Evolutionary conservation across 2,329 filamentous ascomycete species (phyloP), one percentile per base, ranked within the genome.

Genomic region (Stylonectria norvegica): DNA sequence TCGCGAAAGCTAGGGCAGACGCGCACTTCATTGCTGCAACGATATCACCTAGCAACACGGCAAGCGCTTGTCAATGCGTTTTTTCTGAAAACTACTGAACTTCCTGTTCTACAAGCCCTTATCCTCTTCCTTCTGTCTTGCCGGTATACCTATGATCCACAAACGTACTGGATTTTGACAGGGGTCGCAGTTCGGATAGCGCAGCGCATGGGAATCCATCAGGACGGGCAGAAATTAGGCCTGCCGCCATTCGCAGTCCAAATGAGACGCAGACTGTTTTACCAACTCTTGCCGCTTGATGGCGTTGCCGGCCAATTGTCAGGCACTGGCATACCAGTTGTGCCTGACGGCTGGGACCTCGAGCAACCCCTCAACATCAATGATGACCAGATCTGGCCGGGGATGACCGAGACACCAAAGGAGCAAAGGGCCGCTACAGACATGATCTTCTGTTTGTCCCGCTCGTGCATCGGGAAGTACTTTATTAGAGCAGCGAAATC

Each of bases 261-360:
- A 52, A 69, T 79, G 62, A 67, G 76, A 5, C 71, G 76, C 20
- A 65, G 77, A 29, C 60, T 79, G 3, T 73, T 74, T 68, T 80
- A 72, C 70, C 67, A 73, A 14, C 59, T 81, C 3, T 51, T 74
- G 2, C 60, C 73, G 11, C 72, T 62, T 7, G 60, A 63, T 10
- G 53, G 51, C 6, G 36, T 38, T 7, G 52, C 59, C 9, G 49
- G 50, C 14, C 55, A 57, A 19, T 42, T 60, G 27, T 52, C 52
- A 0, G 59, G 59, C 58, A 58, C 45, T 1, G 45, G 52, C 20
- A 45, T 59, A 14, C 29, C 40, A 5, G 36, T 53, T 2, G 19
- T 48, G 2, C 53, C 55, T 0, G 49, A 47, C 9, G 36, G 29
- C 1, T 60, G 57, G 52, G 60, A 67, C 34, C 63, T 60, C 6